These are phyloP conservation scores for Phanerodontia chrysosporium DNA, from an alignment of 768 basidiomycete species.

Conservation along the genomic window DNA sequence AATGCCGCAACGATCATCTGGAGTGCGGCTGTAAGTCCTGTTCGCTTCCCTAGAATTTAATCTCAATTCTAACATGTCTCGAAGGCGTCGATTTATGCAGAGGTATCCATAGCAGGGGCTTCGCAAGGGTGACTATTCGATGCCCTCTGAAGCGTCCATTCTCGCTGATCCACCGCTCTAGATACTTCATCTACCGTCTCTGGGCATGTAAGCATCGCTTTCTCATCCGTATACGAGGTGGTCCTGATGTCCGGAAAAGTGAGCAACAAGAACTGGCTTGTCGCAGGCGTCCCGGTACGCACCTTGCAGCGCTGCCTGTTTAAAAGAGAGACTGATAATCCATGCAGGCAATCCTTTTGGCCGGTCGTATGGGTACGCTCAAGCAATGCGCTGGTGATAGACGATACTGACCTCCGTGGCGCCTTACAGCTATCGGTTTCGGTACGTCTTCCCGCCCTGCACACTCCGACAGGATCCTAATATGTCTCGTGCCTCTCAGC, in stretches of 20 bases:
- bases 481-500: too few relatives aligned
- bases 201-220: neutral
- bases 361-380: neutral
- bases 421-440: neutral
- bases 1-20: neutral
- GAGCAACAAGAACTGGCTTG: neutral
- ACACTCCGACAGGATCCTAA: neutral
- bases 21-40: neutral
- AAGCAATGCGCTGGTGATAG: neutral
- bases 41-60: too few relatives aligned
- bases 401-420: neutral
- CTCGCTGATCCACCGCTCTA: neutral
- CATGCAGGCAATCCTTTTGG: neutral
- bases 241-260: neutral
- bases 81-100: neutral
- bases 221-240: too few relatives aligned
- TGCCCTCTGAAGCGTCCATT: neutral
- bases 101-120: neutral
- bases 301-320: neutral
- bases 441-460: neutral
- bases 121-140: neutral
- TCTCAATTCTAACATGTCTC: too few relatives aligned
- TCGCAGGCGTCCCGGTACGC: neutral
- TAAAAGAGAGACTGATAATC: neutral
- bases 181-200: neutral